Evolutionary conservation across 176 grass and related monocot genomes (phyloP), one percentile per base, ranked within the genome.

Genomic region (Miscanthus lutarioriparius): DNA sequence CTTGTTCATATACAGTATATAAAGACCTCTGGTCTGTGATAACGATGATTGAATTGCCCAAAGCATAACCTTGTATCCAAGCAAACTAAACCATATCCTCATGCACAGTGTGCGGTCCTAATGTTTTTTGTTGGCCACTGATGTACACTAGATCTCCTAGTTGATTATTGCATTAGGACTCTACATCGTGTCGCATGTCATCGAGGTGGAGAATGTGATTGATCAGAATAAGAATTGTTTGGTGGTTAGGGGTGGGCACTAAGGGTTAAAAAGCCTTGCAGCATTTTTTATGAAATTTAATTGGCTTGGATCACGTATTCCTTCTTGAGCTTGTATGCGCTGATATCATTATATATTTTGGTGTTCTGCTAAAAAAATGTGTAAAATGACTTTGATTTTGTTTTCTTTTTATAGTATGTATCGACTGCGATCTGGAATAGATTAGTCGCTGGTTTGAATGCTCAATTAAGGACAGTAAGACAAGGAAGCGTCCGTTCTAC

Each of bases 351-450:
- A 36, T 35, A 3, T 44, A 17, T 20, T 69, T 59, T 23, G 8
- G 36, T 47, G 43, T 17, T 80, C 41, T 73, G 44, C 35, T 51
- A 84, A 14, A 2, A 64, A 70, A 74, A 8, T 82, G 22, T 48
- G 25, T 63, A 62, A 28, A 64, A 64, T 28, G 62, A 81, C 23
- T 15, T 53, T 63, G 6, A 67, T 82, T 79, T 80, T 47, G 71
- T 58, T 88, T 88, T 61, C 22, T 25, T 67, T 25, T 25, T 87
- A 96, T 87, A 99, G 96, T 99, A 99, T 86, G 86, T 94, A 47
- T 92, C 96, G 3, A 96, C 93, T 30, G 91, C 89, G n/a, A 94
- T 96, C 48, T 99, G 96, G 96, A 96, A 99, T 75, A 93, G 96
- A 85, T 93, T 99, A 82, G 93, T 95, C 49, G 80, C 93, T 81